phyloP scores from a whole-genome alignment of 768 basidiomycete species.

The Russula abietina region DNA sequence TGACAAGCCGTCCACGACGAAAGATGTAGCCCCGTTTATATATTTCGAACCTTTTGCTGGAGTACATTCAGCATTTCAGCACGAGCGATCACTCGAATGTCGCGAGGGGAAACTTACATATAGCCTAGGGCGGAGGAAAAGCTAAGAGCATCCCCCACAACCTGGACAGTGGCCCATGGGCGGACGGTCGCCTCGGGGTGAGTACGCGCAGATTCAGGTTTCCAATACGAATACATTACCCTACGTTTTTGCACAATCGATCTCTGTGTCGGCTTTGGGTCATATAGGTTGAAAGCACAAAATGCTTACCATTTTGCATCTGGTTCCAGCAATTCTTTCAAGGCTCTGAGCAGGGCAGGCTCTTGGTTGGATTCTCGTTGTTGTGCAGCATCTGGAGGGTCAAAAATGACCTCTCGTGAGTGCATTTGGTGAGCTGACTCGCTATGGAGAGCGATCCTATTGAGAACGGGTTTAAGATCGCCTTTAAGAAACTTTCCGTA shows the following conservation, averaged over 20 bases:
- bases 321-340: conserved; percentile 62
- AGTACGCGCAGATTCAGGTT: conserved; percentile 76
- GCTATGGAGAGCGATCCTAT: conserved; percentile 75
- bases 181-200: conserved; percentile 85
- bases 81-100: conserved; percentile 2
- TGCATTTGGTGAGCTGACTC: conserved; percentile 73
- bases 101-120: conserved; percentile 39
- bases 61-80: conserved; percentile 1
- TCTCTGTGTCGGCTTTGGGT: background rate
- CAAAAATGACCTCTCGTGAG: conserved; percentile 73
- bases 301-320: conserved; percentile 57
- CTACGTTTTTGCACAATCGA: conserved; percentile 33
- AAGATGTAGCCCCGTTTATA: conserved; percentile 81
- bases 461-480: conserved; percentile 70
- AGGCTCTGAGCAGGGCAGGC: conserved; percentile 63
- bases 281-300: background rate
- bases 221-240: conserved; percentile 73
- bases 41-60: conserved; percentile 63
- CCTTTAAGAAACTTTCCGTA: conserved; percentile 76
- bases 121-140: conserved; percentile 80
- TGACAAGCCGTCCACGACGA: conserved; percentile 59
- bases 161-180: conserved; percentile 76
- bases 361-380: conserved; percentile 59
- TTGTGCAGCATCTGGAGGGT: conserved; percentile 62
- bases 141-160: conserved; percentile 71